Base-by-base conservation (phyloP, 2,329 filamentous ascomycete species). In the Ophiostoma piceae region DNA sequence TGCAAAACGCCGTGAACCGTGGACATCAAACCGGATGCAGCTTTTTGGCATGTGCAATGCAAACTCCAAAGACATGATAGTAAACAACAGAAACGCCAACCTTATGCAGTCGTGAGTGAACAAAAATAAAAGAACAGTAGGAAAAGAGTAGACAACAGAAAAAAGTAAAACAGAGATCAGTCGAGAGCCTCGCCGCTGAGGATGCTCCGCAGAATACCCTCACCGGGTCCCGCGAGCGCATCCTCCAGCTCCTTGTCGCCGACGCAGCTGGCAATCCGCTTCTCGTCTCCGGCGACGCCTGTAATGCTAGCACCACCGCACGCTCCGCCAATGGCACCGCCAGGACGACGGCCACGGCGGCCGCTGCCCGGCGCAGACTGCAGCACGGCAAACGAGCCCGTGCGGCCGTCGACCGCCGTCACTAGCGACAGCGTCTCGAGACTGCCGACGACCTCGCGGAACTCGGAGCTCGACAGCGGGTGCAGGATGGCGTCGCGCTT, bases 381-480 rank as follows among this genome's bases (percentile, higher is more conserved):
- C 41, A 87, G 77, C 75, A 82, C 80, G 62, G 86, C 79, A 76
- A 91, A 89, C 73, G 85, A 91, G 65, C 87, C 91, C 67, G 82
- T 90, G 82, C 86, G 92, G 75, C 82, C 91, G 81, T 85, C 92
- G 77, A 81, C 91, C 76, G 80, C 89, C 79, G 78, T 90, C 6
- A 97, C 84, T 29, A 98, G 82, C 1, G 92, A 94, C 66, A 97
- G 81, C 0, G 94, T 95, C 81, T 99, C 95, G 68, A 99, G 80
- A 74, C 92, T 96, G 47, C 90, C 89, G 26, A 97, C 84, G 5
- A 99, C 94, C 79, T 99, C 95, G 71, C 93, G 88, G 79, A 99
- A 99, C 78, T 99, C 95, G 5, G 92, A 95, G 76, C 87, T 90
- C 1, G 92, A 95, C 2, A 99, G 85, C 0, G 94, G 92, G 74